These are phyloP conservation scores for Pistacia vera DNA, from an alignment of 345 rosid species.

Conservation along the genomic window DNA sequence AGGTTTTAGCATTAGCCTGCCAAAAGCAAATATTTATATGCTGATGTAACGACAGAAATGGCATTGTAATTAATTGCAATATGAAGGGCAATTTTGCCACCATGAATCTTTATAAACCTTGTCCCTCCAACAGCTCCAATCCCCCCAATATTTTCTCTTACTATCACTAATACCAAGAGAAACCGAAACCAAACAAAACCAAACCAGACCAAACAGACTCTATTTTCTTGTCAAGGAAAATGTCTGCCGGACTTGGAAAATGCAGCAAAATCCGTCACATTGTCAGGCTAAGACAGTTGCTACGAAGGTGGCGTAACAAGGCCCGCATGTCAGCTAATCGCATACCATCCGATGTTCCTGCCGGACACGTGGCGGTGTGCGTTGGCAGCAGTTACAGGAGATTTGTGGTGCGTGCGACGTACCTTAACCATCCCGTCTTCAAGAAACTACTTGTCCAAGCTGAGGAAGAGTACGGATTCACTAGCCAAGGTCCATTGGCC, in stretches of 20 bases:
- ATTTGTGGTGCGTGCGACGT: slow-evolving; percentile 81
- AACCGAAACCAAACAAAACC: not conserved
- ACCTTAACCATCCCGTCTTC: slow-evolving; percentile 89
- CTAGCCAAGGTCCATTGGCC: slow-evolving; percentile 73
- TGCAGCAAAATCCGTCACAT: slow-evolving; percentile 96
- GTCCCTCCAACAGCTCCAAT: slow-evolving; percentile 16
- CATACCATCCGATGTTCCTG: slow-evolving; percentile 82
- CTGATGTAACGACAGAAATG: slow-evolving; percentile 22
- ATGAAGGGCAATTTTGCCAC: slow-evolving; percentile 31
- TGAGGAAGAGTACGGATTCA: slow-evolving; percentile 90
- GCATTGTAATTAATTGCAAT: slow-evolving; percentile 44
- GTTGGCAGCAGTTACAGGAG: slow-evolving; percentile 72
- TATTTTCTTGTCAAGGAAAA: slow-evolving; percentile 23
- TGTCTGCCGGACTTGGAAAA: slow-evolving; percentile 66
- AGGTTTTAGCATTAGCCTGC: not conserved
- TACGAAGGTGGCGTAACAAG: slow-evolving; percentile 86
- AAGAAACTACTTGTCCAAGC: slow-evolving; percentile 66
- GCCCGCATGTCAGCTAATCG: slow-evolving; percentile 62
- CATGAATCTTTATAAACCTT: slow-evolving; percentile 38
- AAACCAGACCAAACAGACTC: not conserved
- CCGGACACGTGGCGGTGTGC: slow-evolving; percentile 88
- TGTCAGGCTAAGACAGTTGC: slow-evolving; percentile 84
- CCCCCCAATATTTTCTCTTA: slow-evolving; percentile 24
- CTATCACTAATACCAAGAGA: not conserved
- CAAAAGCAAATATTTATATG: slow-evolving; percentile 8